Percentiles rank a stretch among this genome's conserved stretches.
These are phyloP conservation scores for Scedosporium aurantiacum DNA, from an alignment of 2,329 filamentous ascomycete species.

Conservation along the genomic window DNA sequence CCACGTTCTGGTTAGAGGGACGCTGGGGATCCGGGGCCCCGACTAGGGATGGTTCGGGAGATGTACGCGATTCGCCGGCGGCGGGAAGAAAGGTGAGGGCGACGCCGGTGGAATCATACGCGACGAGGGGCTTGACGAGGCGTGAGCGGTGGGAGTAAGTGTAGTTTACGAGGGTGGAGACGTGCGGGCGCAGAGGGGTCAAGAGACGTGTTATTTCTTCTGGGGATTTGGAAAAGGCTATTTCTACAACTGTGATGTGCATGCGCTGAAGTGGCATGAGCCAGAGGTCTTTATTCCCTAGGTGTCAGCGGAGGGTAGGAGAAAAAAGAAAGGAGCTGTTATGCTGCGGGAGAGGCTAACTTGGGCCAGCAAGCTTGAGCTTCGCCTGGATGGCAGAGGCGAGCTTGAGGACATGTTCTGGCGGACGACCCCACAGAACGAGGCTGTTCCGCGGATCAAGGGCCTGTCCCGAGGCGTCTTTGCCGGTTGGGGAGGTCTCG, in stretches of 20 bases:
- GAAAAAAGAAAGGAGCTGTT: not conserved
- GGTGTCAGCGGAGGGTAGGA: no score
- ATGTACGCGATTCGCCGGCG: conserved; percentile 38
- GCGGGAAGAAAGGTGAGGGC: conserved; percentile 82
- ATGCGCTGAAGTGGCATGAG: conserved; percentile 69
- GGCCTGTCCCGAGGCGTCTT: conserved; percentile 51
- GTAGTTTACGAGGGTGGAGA: conserved; percentile 53
- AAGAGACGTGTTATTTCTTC: conserved; percentile 57
- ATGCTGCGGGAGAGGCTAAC: conserved; percentile 39
- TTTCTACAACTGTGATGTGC: conserved; percentile 77
- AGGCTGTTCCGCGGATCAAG: conserved; percentile 68
- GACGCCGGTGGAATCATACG: conserved; percentile 75
- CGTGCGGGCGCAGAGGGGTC: conserved; percentile 39
- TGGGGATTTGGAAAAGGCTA: conserved; percentile 67
- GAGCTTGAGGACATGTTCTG: conserved; percentile 56
- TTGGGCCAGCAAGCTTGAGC: conserved; percentile 52
- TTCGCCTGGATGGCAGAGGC: conserved; percentile 58
- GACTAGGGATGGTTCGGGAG: no score
- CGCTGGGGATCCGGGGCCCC: conserved; percentile 21
- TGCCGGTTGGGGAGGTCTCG: conserved; percentile 57
- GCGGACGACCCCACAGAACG: conserved; percentile 80
- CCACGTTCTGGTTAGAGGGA: no score
- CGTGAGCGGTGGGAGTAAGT: conserved; percentile 57
- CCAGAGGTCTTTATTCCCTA: conserved; percentile 55
- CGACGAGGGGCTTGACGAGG: conserved; percentile 71